Percentiles rank a stretch among this genome's conserved stretches.
These are phyloP conservation scores for Ogataea henricii DNA, from an alignment of 805 yeast genomes.

Conservation along the genomic window DNA sequence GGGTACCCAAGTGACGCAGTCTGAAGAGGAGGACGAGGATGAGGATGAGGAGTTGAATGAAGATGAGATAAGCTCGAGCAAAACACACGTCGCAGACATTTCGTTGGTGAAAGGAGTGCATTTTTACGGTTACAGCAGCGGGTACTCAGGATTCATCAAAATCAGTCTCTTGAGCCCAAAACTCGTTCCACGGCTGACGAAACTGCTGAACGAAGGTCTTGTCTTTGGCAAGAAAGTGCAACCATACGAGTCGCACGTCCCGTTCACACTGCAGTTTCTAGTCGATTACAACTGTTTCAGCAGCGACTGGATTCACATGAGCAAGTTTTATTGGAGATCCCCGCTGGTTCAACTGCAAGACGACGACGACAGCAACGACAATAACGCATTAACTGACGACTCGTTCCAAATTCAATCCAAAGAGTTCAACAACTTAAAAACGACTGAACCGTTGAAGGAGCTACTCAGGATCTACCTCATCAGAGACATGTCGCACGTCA, in stretches of 20 bases:
- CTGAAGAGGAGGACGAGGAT: conserved; percentile 12
- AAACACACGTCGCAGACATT: conserved; percentile 56
- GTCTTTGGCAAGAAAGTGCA: conserved; percentile 43
- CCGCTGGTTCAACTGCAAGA: conserved; percentile 42
- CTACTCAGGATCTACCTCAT: conserved; percentile 31
- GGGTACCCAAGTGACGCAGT: not conserved
- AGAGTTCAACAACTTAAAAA: conserved; percentile 27
- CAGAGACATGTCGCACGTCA: conserved; percentile 13
- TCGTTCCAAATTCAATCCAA: conserved; percentile 29
- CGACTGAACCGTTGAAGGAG: conserved; percentile 36
- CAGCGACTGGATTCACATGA: conserved; percentile 70
- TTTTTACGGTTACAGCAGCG: conserved; percentile 80
- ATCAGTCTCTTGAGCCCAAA: conserved; percentile 67
- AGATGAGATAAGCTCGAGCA: conserved; percentile 19
- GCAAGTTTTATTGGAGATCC: conserved; percentile 51
- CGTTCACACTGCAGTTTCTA: conserved; percentile 73
- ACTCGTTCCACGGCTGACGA: conserved; percentile 53
- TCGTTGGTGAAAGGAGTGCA: conserved; percentile 73
- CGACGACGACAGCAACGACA: no score
- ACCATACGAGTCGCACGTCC: conserved; percentile 80
- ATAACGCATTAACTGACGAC: no score
- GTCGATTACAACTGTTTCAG: conserved; percentile 84
- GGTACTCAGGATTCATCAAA: conserved; percentile 65
- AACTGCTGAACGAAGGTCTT: conserved; percentile 47
- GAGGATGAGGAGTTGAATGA: conserved; percentile 18